Base-by-base conservation (phyloP, 306 rosid genomes). In the Lagenaria siceraria region DNA sequence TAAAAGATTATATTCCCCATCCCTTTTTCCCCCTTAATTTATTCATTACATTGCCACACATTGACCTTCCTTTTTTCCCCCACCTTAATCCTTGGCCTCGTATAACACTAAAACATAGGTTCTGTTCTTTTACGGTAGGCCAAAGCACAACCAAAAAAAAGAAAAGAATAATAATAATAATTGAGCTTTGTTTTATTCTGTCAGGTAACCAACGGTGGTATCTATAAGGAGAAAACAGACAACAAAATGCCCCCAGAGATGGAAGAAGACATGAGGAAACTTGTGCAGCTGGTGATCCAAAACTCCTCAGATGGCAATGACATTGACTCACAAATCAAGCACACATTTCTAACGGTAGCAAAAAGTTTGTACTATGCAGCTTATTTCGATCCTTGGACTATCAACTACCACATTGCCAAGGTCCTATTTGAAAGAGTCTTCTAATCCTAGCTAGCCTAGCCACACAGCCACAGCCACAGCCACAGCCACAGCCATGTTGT, bases 251-350 rank as follows among this genome's bases (percentile, higher is more conserved):
- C 24, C 46, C 19, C 60, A 21, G 94, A 84, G 79, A 84, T 64
- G 80, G 98, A 92, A 69, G 85, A 87, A 52, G 83, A 88, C 78
- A 90, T 96, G 94, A 90, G 90, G 80, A 91, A 88, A 71, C 90
- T 96, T 4, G 83, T 74, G 70, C 81, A 88, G 74, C 21, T 89
- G 85, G 97, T 89, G 83, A 81, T 89, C 36, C 83, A 84, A 78
- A 85, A 85, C 10, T 80, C 87, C 53, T 74, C 87, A 3, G 77
- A 10, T 24, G 25, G 54, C 55, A 69, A 72, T 63, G 89, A 12
- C 58, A 66, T 85, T 12, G 87, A 88, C 74, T 87, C 87, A 27
- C 80, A 79, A 1, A 80, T 91, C 81, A 90, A 96, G 88, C 86
- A 90, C 53, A 86, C 84, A 70, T 92, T 92, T 80, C 90, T 96